A percentile compares a stretch with the other conserved stretches of the same genome.
These are phyloP conservation scores for Cucumis cinereus DNA, from an alignment of 306 rosid species.

Conservation along the genomic window DNA sequence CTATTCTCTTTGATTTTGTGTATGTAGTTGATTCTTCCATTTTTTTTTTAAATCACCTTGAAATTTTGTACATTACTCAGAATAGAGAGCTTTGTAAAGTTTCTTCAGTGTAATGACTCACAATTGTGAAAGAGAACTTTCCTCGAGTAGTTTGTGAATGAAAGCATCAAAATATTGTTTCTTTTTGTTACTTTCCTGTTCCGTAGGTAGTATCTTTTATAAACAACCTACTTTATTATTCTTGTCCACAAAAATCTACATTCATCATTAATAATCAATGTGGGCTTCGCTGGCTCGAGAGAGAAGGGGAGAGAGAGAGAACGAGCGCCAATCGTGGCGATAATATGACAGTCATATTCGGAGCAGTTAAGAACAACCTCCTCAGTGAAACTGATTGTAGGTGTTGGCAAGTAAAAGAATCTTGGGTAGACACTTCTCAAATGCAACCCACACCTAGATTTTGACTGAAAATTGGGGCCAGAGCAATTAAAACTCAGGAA, in stretches of 20 bases:
- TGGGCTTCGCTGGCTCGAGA: background rate
- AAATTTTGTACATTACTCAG: slow-evolving; percentile 8
- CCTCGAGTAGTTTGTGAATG: slow-evolving; percentile 3
- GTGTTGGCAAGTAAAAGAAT: background rate
- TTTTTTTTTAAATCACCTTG: background rate
- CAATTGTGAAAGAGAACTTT: slow-evolving; percentile 5
- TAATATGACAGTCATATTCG: background rate
- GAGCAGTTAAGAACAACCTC: background rate
- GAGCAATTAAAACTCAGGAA: background rate
- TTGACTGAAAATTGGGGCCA: background rate
- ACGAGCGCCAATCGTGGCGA: background rate
- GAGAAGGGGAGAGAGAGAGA: background rate
- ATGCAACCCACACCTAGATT: background rate
- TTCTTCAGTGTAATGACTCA: background rate
- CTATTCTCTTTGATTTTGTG: slow-evolving; percentile 1
- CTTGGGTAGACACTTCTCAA: background rate
- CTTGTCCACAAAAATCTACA: background rate
- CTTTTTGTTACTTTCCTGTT: background rate
- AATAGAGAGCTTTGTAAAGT: slow-evolving; percentile 3
- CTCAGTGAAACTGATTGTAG: background rate
- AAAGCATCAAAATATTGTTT: background rate
- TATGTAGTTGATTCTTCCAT: slow-evolving; percentile 3
- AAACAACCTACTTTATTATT: background rate
- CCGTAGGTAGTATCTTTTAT: background rate
- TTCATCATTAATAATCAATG: slow-evolving; percentile 6